These are phyloP conservation scores for Globisporangium cystogenes DNA, from an alignment of 352 stramenopile genomes.

Conservation along the genomic window DNA sequence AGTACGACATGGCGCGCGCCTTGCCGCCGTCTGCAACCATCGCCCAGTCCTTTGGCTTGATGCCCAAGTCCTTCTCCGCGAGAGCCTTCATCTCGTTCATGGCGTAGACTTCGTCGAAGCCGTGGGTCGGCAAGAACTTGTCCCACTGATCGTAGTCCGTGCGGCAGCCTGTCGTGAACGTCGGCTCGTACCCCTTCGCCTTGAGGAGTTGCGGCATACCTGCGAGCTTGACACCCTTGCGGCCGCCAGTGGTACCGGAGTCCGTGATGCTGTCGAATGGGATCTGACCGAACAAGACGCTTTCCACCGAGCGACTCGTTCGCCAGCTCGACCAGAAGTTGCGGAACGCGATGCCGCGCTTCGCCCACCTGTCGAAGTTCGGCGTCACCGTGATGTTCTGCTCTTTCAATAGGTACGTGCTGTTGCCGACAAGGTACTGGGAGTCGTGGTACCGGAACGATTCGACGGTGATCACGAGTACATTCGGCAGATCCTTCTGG, in stretches of 20 bases:
- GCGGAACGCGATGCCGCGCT: constrained; percentile 35
- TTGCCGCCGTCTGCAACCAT: constrained; percentile 10
- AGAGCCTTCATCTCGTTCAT: constrained; percentile 34
- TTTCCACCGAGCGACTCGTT: constrained; percentile 54
- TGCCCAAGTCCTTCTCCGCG: constrained; percentile 26
- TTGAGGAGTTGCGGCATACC: constrained; percentile 51
- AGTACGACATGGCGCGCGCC: constrained; percentile 16
- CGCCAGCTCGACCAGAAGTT: constrained; percentile 62
- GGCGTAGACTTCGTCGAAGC: constrained; percentile 39
- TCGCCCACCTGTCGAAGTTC: constrained; percentile 43
- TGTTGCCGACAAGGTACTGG: constrained; percentile 36
- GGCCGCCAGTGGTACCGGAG: constrained; percentile 28
- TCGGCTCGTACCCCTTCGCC: constrained; percentile 39
- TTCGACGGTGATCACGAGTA: constrained; percentile 43
- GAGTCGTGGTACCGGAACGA: constrained; percentile 55
- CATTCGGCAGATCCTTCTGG: constrained; percentile 31
- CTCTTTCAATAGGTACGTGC: constrained; percentile 13
- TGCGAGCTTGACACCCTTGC: constrained; percentile 18
- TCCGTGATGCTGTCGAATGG: constrained; percentile 31
- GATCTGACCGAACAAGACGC: constrained; percentile 45
- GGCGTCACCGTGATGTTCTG: constrained; percentile 42
- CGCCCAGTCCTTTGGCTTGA: constrained; percentile 28
- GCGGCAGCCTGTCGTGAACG: constrained; percentile 38
- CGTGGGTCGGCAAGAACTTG: constrained; percentile 36
- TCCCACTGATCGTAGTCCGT: constrained; percentile 48